These are phyloP conservation scores for Simplicillium sp. DNA, from an alignment of 2,329 filamentous ascomycete genomes.

Conservation along the genomic window DNA sequence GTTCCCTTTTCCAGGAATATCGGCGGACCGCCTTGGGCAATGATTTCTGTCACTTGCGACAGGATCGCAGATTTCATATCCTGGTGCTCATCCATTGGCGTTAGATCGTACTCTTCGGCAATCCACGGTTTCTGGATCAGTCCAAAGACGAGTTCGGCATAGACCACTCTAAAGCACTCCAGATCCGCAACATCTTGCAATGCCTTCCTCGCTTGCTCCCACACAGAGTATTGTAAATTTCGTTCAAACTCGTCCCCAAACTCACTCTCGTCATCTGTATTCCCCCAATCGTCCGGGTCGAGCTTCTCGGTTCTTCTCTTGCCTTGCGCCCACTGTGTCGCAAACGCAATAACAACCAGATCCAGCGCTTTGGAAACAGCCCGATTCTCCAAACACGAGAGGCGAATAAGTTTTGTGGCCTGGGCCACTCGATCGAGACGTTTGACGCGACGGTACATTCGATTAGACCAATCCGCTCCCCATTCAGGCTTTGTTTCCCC, in stretches of 20 bases:
- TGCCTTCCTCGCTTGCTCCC: constrained; percentile 17
- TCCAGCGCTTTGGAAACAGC: constrained; percentile 35
- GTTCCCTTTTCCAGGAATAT: constrained; percentile 16
- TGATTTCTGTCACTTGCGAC: constrained; percentile 9
- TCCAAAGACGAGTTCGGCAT: too few relatives aligned
- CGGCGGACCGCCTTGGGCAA: constrained; percentile 13
- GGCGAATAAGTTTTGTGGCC: constrained; percentile 25
- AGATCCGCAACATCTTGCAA: constrained; percentile 18
- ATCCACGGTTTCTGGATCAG: too few relatives aligned
- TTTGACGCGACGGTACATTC: constrained; percentile 39
- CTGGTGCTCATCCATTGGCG: too few relatives aligned
- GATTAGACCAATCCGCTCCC: constrained; percentile 31
- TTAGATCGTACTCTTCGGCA: too few relatives aligned
- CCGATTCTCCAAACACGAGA: constrained; percentile 31
- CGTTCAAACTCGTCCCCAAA: constrained; percentile 18
- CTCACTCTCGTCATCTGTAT: constrained; percentile 15
- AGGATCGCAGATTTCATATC: too few relatives aligned
- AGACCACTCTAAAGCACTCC: constrained; percentile 4
- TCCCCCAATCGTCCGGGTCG: constrained; percentile 6
- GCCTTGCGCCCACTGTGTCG: constrained; percentile 31
- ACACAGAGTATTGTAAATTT: constrained; percentile 16
- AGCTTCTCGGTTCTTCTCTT: constrained; percentile 6
- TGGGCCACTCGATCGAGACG: constrained; percentile 35
- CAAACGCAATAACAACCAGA: constrained; percentile 40
- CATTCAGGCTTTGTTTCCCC: constrained; percentile 18